Base-by-base conservation (phyloP, 495 filamentous ascomycete species). In the Chaetomium tenue region DNA sequence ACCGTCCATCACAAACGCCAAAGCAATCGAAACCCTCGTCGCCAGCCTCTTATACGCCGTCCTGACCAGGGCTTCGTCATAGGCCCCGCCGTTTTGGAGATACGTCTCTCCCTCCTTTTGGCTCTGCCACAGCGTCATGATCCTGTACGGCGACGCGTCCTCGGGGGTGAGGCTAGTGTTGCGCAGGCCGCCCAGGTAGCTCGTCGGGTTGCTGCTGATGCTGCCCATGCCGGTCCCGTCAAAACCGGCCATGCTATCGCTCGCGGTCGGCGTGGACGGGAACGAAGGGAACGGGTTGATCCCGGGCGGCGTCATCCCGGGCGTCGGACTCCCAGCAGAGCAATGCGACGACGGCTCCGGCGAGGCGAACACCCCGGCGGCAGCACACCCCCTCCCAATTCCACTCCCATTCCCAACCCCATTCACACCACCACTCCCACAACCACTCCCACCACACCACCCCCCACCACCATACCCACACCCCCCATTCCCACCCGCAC, bases 101-200 rank as follows among this genome's bases (percentile, higher is more conserved):
- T 68, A 68, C 4, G 54, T 58, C 59, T 68, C 65, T 1, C 68
- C 68, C 18, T 63, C 65, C 37, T 60, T 68, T 56, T 70, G 68
- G 20, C 58, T 63, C 20, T 70, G 61, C 55, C 60, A 70, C 18
- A 70, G 51, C 15, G 63, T 68, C 33, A 60, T 39, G 18, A 68
- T 59, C 22, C 59, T 63, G 48, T 61, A 53, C 30, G 59, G 33
- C 59, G 59, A 48, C 20, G 33, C 33, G 8, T 15, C 30, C 30
- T n/a, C 12, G 5, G 48, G 3, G 22, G 47, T 11, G 1, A 61
- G 33, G 33, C 33, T 42, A 12, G 33, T 37, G 33, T 37, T 6
- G 23, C 13, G 40, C 8, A 61, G 11, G 12, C 47, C 59, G 13
- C 53, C 59, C 11, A 61, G 47, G 47, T 53, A 61, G 13, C 26